Evolutionary conservation across 345 rosid genomes (phyloP), one percentile per base, ranked within the genome.

Genomic region (Dipteronia sinensis): DNA sequence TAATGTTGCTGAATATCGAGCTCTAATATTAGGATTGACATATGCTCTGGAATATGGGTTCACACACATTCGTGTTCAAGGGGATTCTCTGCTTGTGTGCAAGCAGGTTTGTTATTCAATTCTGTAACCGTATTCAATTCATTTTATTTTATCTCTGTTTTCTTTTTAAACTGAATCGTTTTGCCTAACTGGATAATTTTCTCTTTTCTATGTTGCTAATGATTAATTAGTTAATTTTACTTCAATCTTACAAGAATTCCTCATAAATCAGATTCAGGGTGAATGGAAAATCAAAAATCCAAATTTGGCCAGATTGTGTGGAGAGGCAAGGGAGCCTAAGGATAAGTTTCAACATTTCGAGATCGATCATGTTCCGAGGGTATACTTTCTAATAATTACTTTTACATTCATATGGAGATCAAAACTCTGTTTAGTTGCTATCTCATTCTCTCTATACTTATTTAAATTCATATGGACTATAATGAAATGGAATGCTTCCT

Each of bases 1-100:
- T 78, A 94, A 92, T 77, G 97, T 85, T 67, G 95, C 98, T 69
- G 98, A 94, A 83, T 94, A 92, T 82, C 88, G 92, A 79, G 92
- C 87, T 80, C 71, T 86, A 42, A 83, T 91, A 81, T 81, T 89
- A 76, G 98, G 97, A 78, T 73, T 92, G 83, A 90, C 82, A 73
- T 76, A 74, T 86, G 95, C 98, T 74, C 90, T 94, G 56, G 63
- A 65, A 44, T 85, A 85, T 79, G 95, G 98, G 47, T 91, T 82
- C 76, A 89, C 65, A 74, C 77, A 83, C 49, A 84, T 92, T 72
- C 80, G 69, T 27, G 88, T 88, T 67, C 83, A 65, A 75, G 97
- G 98, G 78, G 97, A 94, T 69, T 92, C 97, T 1, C 87, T 84
- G 85, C 98, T 94, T 71, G 97, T 94, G 78, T 87, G 91, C 68